Evolutionary conservation across 1,284 basidiomycete genomes (phyloP).

Genomic region (Pulchroboletus neoregius): DNA sequence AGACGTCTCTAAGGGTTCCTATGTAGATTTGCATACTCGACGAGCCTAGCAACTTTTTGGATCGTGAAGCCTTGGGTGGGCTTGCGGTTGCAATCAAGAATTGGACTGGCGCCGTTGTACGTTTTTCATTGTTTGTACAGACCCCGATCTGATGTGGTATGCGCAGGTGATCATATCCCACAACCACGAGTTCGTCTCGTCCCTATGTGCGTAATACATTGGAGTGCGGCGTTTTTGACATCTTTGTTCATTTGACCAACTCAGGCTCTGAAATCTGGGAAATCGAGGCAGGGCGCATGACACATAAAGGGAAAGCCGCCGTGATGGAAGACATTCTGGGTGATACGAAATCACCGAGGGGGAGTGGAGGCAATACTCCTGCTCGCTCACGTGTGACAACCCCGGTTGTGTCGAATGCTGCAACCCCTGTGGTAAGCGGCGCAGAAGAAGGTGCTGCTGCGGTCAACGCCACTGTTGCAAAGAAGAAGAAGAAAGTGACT

Average conservation of each 20-base stretch:
- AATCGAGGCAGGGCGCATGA: constrained; percentile 75
- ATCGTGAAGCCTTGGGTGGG: constrained; percentile 86
- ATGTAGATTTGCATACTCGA: constrained; percentile 73
- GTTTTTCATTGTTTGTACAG: constrained; percentile 22
- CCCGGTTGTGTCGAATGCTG: constrained; percentile 58
- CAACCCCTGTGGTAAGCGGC: constrained; percentile 70
- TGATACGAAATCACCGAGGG: constrained; percentile 60
- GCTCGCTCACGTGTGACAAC: constrained; percentile 58
- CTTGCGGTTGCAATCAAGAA: constrained; percentile 94
- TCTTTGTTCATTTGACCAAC: constrained; percentile 21
- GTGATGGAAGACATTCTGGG: constrained; percentile 76
- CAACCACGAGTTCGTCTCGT: constrained; percentile 88
- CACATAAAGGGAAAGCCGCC: constrained; percentile 83
- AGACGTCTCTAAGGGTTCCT: constrained; percentile 5
- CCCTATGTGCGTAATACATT: constrained; percentile 62
- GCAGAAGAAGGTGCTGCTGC: constrained; percentile 51
- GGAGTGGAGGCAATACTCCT: constrained; percentile 69
- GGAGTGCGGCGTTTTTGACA: constrained; percentile 12
- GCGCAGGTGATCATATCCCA: constrained; percentile 92
- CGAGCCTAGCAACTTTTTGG: constrained; percentile 98
- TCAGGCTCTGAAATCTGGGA: constrained; percentile 81
- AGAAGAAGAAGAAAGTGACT: constrained; percentile 90
- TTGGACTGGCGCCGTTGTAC: constrained; percentile 91
- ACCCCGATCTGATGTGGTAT: constrained; percentile 20
- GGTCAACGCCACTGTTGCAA: constrained; percentile 39